Conservation (phyloP, 768 basidiomycete genomes). For the Coprinopsis strossmayeri region DNA sequence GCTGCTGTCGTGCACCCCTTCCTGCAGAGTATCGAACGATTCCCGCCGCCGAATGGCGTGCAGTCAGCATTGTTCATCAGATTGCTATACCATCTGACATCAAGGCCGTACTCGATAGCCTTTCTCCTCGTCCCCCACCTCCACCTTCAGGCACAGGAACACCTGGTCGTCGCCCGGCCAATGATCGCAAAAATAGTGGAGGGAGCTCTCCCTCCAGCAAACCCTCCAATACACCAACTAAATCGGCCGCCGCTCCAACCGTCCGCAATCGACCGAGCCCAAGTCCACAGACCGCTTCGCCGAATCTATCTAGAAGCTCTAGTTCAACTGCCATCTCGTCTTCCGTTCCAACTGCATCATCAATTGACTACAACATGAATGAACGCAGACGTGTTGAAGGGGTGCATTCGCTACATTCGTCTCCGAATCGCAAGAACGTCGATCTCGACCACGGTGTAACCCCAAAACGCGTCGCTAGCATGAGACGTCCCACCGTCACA, state of each 20-base stretch:
- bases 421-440: constrained; percentile 52
- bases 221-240: constrained; percentile 21
- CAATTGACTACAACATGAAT: constrained; percentile 36
- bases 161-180: constrained; percentile 19
- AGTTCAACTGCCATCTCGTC: constrained; percentile 34
- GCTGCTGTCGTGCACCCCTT: constrained; percentile 77
- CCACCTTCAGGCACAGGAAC: constrained; percentile 20
- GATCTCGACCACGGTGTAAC: constrained; percentile 47
- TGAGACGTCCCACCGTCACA: constrained; percentile 38
- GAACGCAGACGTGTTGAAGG: constrained; percentile 38
- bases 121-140: constrained; percentile 26
- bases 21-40: constrained; percentile 55
- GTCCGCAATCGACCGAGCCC: constrained; percentile 38
- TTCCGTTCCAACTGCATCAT: constrained; percentile 40
- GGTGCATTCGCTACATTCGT: constrained; percentile 50
- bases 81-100: constrained; percentile 69
- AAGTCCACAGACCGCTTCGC: constrained; percentile 42
- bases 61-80: constrained; percentile 69
- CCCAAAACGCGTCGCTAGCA: constrained; percentile 33
- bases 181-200: constrained; percentile 42
- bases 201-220: constrained; percentile 36
- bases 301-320: constrained; percentile 32
- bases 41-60: constrained; percentile 71
- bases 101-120: constrained; percentile 57
- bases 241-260: constrained; percentile 23